Evolutionary conservation across 2,329 filamentous ascomycete genomes (phyloP).

Genomic region (Colletotrichum sp.): DNA sequence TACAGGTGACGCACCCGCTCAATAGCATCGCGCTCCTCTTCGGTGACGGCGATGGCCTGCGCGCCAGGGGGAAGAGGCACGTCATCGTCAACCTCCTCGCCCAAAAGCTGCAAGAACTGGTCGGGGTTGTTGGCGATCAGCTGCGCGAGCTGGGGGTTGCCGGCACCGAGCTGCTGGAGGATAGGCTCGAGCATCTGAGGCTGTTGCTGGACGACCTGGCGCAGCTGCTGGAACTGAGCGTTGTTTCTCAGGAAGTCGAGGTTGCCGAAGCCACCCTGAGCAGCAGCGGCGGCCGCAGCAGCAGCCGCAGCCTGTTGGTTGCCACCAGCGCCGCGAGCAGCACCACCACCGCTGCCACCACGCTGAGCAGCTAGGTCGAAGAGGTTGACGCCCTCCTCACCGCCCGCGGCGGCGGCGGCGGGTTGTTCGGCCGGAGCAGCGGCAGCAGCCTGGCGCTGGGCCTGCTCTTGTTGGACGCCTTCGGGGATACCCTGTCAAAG

Average conservation of each 20-base stretch:
- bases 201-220: conserved; percentile 96
- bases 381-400: conserved; percentile 78
- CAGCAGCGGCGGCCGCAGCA: conserved; percentile 55
- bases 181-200: conserved; percentile 99
- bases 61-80: conserved; percentile 85
- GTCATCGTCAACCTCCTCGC: conserved; percentile 87
- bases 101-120: conserved; percentile 88
- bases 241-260: conserved; percentile 95
- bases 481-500: conserved; percentile 83
- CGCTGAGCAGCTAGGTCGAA: conserved; percentile 89
- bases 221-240: conserved; percentile 95
- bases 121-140: conserved; percentile 92
- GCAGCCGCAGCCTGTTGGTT: conserved; percentile 44
- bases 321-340: conserved; percentile 44
- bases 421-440: conserved; percentile 46
- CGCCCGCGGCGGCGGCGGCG: conserved; percentile 53
- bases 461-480: conserved; percentile 75
- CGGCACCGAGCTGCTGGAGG: conserved; percentile 90
- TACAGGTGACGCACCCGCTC: conserved; percentile 71
- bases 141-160: conserved; percentile 92
- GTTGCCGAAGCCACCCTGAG: conserved; percentile 69
- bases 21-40: conserved; percentile 96
- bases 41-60: conserved; percentile 88
- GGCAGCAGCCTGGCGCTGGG: conserved; percentile 49
- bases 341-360: conserved; percentile 49